These are phyloP conservation scores for Penicillium angulare DNA, from an alignment of 495 filamentous ascomycete species.

Conservation along the genomic window DNA sequence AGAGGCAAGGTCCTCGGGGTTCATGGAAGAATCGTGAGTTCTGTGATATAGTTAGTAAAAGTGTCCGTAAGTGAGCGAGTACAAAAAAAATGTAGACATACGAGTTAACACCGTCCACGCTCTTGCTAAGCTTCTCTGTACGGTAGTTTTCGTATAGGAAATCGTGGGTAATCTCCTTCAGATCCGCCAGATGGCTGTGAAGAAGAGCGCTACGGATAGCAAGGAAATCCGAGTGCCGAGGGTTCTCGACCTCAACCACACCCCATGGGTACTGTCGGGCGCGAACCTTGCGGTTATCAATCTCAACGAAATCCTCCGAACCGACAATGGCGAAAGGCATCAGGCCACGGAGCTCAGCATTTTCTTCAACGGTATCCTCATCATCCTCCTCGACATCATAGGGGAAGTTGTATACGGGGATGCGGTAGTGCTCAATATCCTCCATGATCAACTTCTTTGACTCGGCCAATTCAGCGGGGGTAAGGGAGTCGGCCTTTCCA, in stretches of 20 bases:
- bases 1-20: conserved; percentile 93
- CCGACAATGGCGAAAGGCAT: conserved; percentile 99
- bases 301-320: conserved; percentile 91
- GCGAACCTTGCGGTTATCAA: conserved; percentile 85
- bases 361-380: conserved; percentile 98
- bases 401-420: conserved; percentile 99
- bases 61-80: too few relatives aligned
- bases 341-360: conserved; percentile 90
- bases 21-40: conserved; percentile 78
- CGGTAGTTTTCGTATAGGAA: conserved; percentile 99
- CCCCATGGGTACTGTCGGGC: conserved; percentile 99
- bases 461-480: conserved; percentile 92
- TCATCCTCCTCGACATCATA: conserved; percentile 99
- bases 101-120: conserved; percentile 86
- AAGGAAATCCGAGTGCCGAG: conserved; percentile 96
- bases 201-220: conserved; percentile 94
- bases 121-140: conserved; percentile 99
- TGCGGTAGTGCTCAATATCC: conserved; percentile 99
- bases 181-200: conserved; percentile 93
- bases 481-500: conserved; percentile 96
- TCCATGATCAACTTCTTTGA: conserved; percentile 99
- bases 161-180: conserved; percentile 99
- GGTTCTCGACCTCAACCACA: conserved; percentile 98
- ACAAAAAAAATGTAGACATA: conserved; percentile 50
- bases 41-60: conserved; percentile 39